Evolutionary conservation across 257 asterid species (phyloP), one percentile per base, ranked within the genome.

Genomic region (Verbascum thapsus): DNA sequence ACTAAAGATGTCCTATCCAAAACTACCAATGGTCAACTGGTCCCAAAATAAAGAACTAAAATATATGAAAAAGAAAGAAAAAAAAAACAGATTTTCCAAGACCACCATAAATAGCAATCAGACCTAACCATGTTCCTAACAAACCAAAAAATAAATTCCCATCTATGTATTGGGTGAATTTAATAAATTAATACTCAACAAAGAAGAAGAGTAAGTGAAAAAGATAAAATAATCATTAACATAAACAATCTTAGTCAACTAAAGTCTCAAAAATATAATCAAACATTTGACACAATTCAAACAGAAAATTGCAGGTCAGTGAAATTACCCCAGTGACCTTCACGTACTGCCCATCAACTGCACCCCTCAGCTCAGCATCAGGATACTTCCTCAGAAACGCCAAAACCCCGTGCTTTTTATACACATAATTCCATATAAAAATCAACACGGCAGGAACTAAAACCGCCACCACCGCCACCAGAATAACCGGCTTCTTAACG

Each of bases 281-380:
- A n/a, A n/a, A n/a, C n/a, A n/a, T n/a, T n/a, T n/a, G 47, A 1
- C 42, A 58, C 16, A 20, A 56, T 63, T 64, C 44, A 53, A 26
- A 53, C 37, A 41, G n/a, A 22, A 67, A n/a, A n/a, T n/a, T n/a
- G n/a, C n/a, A 12, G 35, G 52, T 1, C 22, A 15, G 42, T 10
- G 71, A 72, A 66, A 59, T 94, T 90, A 94, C 99, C 96, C 99
- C 99, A 13, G 99, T 90, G 76, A 90, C 94, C 88, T 94, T 94
- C 70, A 94, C 96, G 78, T 62, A 83, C 85, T 94, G 95, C 23
- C 98, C 99, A 77, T 90, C 94, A 39, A 78, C 67, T 63, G 95
- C 95, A 16, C 95, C 95, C 78, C 98, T 76, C 48, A 90, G 96
- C 90, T 94, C 96, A 35, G 86, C 87, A 54, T 90, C 86, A 15